Evolutionary conservation across 306 rosid species (phyloP), one percentile per base, ranked within the genome.

Genomic region (Lathyrus tuberosus): DNA sequence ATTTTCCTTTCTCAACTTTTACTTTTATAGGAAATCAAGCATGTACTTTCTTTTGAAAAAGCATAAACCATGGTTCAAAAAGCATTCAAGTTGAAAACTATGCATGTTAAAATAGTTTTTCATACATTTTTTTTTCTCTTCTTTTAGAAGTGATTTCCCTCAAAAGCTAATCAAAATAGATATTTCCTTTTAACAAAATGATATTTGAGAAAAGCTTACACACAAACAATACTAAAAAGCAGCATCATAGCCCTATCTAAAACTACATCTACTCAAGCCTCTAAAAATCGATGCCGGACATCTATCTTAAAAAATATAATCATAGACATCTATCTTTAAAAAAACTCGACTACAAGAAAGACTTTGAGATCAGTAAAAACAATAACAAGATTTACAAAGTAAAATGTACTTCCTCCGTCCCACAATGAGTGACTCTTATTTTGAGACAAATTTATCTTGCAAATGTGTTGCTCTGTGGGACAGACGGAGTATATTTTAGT

Each of bases 1-100:
- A 54, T 61, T 5, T 12, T 66, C 62, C 68, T 69, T 40, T 65
- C 35, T 68, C 77, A 77, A 49, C 62, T 73, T 64, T 61, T 42
- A 46, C 60, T 53, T 22, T 18, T 53, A 53, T 22, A 53, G 33
- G 15, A 53, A 53, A 20, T 56, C 62, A 56, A 56, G 18, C 60
- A 5, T 12, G 15, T 3, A 18, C 30, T 51, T 49, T 3, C 7
- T 48, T 48, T 16, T 4, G 12, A 22, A 53, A 22, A 20, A 10
- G 35, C 8, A 33, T 33, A 33, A 33, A 33, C 8, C 38, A 33
- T 33, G 38, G 38, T 33, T 33, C 38, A 33, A 33, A 33, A 33
- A 33, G 40, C 40, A 35, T 35, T 35, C 10, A 7, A 35, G 40
- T 35, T 35, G 40, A 35, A 35, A 35, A 35, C 40, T 35, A 35